phyloP scores from a whole-genome alignment of 1,139 yeast genomes.

The Lodderomyces metapsilosis region DNA sequence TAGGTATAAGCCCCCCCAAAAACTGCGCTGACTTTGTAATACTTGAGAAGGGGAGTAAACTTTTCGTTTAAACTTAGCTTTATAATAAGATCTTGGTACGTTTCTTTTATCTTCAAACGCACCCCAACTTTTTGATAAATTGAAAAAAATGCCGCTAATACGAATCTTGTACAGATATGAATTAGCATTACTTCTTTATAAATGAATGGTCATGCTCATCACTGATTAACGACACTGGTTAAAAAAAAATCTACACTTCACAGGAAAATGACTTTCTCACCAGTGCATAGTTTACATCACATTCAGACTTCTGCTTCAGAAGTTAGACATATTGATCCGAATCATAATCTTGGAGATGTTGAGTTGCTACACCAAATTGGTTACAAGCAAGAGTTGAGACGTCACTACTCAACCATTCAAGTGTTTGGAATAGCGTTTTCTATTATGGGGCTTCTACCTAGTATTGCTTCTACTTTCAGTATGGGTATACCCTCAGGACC shows the following conservation, averaged over 20 bases:
- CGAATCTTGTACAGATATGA: neutral
- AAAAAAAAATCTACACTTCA: too few relatives aligned
- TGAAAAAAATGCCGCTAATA: neutral
- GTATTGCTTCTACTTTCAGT: constrained; percentile 38
- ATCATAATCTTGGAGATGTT: constrained; percentile 33
- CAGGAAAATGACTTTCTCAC: neutral
- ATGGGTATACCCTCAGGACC: constrained; percentile 42
- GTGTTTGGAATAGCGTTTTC: constrained; percentile 53
- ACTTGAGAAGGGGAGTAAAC: neutral
- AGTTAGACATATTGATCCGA: constrained; percentile 24
- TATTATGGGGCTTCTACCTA: constrained; percentile 52
- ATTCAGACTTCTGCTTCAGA: constrained; percentile 16
- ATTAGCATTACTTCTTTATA: neutral
- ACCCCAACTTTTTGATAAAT: neutral
- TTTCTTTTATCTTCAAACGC: neutral
- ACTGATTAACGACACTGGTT: too few relatives aligned
- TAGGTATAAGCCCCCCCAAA: too few relatives aligned
- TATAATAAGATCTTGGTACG: too few relatives aligned
- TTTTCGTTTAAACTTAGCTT: neutral
- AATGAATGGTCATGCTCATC: too few relatives aligned
- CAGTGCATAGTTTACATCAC: constrained; percentile 13
- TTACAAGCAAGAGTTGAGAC: constrained; percentile 48
- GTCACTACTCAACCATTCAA: constrained; percentile 47
- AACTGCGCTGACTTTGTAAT: too few relatives aligned
- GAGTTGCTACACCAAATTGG: constrained; percentile 53